phyloP scores from a whole-genome alignment of 108 stramenopile species.

The Schizochytrium sp. region DNA sequence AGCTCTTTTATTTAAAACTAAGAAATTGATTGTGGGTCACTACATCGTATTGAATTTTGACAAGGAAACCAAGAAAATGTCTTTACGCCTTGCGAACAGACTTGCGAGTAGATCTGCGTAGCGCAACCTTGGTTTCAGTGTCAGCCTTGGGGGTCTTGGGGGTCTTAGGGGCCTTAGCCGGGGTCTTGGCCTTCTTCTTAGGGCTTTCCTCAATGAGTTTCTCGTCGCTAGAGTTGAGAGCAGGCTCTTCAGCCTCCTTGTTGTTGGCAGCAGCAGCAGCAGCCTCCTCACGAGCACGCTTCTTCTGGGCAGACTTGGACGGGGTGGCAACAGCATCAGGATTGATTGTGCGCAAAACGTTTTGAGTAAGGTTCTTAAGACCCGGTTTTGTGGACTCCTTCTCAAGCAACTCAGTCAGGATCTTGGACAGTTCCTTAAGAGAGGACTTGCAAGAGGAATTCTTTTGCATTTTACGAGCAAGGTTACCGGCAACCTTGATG shows the following conservation, averaged over 20 bases:
- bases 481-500: background rate
- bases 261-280: too few relatives aligned
- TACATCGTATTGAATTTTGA: too few relatives aligned
- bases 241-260: too few relatives aligned
- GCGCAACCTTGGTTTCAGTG: background rate
- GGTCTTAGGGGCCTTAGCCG: background rate
- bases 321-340: too few relatives aligned
- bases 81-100: background rate
- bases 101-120: background rate
- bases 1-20: too few relatives aligned
- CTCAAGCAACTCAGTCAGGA: background rate
- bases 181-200: background rate
- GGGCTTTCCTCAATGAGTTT: too few relatives aligned
- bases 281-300: too few relatives aligned
- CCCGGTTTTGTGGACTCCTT: background rate
- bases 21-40: too few relatives aligned
- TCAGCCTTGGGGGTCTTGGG: background rate
- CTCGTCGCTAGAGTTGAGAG: too few relatives aligned
- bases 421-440: background rate
- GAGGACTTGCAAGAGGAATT: background rate
- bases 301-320: too few relatives aligned
- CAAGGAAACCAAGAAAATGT: too few relatives aligned
- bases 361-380: background rate
- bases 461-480: constrained; percentile 7
- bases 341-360: background rate